Percentiles rank a stretch among this genome's conserved stretches.
Conservation (phyloP, 345 rosid genomes). For the Mangifera indica region DNA sequence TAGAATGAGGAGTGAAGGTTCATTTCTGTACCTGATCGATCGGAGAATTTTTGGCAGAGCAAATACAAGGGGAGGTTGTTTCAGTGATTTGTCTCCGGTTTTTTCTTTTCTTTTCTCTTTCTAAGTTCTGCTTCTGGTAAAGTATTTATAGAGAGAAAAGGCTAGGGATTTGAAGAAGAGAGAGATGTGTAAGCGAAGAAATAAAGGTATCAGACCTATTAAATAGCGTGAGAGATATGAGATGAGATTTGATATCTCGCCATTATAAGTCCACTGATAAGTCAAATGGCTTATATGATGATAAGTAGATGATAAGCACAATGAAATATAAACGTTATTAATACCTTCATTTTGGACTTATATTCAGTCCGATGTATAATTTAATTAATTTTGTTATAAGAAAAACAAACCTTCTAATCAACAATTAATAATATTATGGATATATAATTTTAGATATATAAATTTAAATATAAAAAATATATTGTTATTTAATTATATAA, state of each 20-base stretch:
- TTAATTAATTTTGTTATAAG: too few species aligned
- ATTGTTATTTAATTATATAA: too few species aligned
- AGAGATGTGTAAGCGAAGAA: slow-evolving; percentile 12
- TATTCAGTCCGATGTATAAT: background rate
- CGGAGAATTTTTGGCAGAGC: slow-evolving; percentile 29
- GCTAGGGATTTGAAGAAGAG: slow-evolving; percentile 49
- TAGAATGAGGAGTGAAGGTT: slow-evolving; percentile 16
- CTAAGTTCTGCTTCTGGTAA: slow-evolving; percentile 14
- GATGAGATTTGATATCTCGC: slow-evolving; percentile 25
- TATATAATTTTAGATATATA: too few species aligned
- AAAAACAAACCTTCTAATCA: too few species aligned
- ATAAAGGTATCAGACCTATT: slow-evolving; percentile 32
- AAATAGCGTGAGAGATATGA: slow-evolving; percentile 40
- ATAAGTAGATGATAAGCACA: background rate
- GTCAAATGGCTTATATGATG: accelerated
- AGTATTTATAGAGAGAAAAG: slow-evolving; percentile 46
- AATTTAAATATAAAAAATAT: too few species aligned
- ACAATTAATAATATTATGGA: too few species aligned
- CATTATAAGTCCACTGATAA: slow-evolving; percentile 8
- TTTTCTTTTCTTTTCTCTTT: slow-evolving; percentile 15
- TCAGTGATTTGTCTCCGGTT: slow-evolving; percentile 20
- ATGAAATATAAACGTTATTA: accelerated
- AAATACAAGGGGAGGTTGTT: slow-evolving; percentile 29
- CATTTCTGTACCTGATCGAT: slow-evolving; percentile 32
- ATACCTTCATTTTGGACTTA: slow-evolving; percentile 5